Base-by-base conservation (phyloP, 345 rosid genomes). In the Hypericum perforatum region DNA sequence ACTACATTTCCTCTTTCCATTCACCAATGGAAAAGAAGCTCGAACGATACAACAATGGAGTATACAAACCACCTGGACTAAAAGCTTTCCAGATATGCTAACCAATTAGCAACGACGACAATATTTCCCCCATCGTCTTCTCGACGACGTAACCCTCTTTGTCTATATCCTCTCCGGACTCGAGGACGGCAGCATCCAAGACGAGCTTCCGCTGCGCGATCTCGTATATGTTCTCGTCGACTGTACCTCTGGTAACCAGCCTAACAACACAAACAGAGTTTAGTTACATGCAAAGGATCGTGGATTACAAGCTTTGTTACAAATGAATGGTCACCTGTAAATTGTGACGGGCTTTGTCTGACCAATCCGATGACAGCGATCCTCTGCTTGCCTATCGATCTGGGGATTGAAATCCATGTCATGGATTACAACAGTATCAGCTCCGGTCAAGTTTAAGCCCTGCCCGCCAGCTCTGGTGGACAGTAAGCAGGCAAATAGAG, bases 321-420 rank as follows among this genome's bases (percentile, higher is more conserved):
- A 22, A 12, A 11, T 14, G 48, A 12, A 14, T 46, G 57, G 12
- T n/a, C n/a, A 89, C 97, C 95, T 90, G 76, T 85, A 84, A 59
- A 92, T 75, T 39, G 94, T 88, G 32, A 92, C 94, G 9, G 95
- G 89, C 72, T 73, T 89, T 7, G 84, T 85, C 76, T 92, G 95
- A 69, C 99, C 98, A 51, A 92, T 85, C 48, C 91, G 83, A 70
- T 89, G 99, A 59, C 97, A 92, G 8, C 94, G 79, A 70, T 89
- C 97, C 78, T 85, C 97, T 45, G 95, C 99, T 65, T 85, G 97
- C 14, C 97, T 72, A 46, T 92, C 97, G 59, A 92, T 92, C 68
- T 92, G 97, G 22, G 95, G 99, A 61, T 92, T 92, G 67, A 89
- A 92, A 79, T 85, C 97, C 97, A 92, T 80, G 69, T 89, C 89